These are phyloP conservation scores for Choanephora cucurbitarum DNA, from an alignment of 371 early-diverging fungal species.

Conservation along the genomic window DNA sequence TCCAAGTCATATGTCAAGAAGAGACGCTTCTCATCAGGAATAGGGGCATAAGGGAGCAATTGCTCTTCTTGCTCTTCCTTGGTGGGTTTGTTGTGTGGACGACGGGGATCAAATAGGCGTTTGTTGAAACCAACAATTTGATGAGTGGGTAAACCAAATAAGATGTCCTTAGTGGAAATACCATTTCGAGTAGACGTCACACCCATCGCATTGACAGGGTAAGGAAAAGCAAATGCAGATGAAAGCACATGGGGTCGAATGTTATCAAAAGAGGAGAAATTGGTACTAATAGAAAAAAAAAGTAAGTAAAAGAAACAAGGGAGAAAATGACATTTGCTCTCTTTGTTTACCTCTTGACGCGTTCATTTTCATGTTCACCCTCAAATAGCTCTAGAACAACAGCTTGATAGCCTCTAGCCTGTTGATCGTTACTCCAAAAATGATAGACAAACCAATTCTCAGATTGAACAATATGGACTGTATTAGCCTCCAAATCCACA, in stretches of 20 bases:
- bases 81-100: constrained; percentile 65
- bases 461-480: constrained; percentile 65
- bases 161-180: constrained; percentile 83
- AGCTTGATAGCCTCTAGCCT: constrained; percentile 55
- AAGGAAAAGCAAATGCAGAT: constrained; percentile 77
- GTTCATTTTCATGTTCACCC: constrained; percentile 72
- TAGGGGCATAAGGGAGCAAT: constrained; percentile 75
- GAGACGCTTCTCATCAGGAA: constrained; percentile 70
- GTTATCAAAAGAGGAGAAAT: constrained; percentile 73
- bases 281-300: constrained; percentile 38
- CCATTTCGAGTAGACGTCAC: constrained; percentile 84
- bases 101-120: constrained; percentile 83
- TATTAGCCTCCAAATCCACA: constrained; percentile 58
- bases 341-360: constrained; percentile 75
- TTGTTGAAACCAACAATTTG: constrained; percentile 79
- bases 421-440: constrained; percentile 80
- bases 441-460: constrained; percentile 92
- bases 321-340: background rate
- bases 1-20: constrained; percentile 74
- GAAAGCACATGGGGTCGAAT: constrained; percentile 74
- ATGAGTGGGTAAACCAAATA: constrained; percentile 74
- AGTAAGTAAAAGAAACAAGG: background rate
- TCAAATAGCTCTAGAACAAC: constrained; percentile 88
- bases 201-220: constrained; percentile 73
- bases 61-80: constrained; percentile 82